Conservation (phyloP, 495 filamentous ascomycete genomes). For the Neurospora sublineolata region DNA sequence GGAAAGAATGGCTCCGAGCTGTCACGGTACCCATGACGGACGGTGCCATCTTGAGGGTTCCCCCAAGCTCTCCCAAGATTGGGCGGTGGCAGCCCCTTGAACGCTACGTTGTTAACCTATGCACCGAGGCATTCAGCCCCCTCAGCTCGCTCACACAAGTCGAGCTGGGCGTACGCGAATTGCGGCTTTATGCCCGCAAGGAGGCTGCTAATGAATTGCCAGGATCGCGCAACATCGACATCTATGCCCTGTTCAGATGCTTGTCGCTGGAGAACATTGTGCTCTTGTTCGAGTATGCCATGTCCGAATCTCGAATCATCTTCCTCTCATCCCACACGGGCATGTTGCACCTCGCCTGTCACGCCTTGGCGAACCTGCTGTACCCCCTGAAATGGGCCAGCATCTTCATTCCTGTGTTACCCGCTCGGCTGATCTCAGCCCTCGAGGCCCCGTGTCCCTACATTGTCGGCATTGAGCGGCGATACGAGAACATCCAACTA, state of each 20-base stretch:
- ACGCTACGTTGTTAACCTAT: conserved; percentile 94
- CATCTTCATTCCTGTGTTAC: conserved; percentile 85
- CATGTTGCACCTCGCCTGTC: conserved; percentile 87
- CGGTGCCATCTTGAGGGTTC: conserved; percentile 69
- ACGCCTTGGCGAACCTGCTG: conserved; percentile 69
- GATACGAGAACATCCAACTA: conserved; percentile 83
- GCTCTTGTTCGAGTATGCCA: conserved; percentile 81
- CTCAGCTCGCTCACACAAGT: conserved; percentile 91
- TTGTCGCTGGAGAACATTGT: conserved; percentile 86
- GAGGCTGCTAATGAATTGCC: conserved; percentile 92
- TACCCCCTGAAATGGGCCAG: conserved; percentile 89
- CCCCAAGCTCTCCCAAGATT: conserved; percentile 77
- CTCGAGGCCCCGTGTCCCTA: conserved; percentile 94
- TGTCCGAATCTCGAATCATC: conserved; percentile 92
- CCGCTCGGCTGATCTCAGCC: conserved; percentile 75
- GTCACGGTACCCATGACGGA: conserved; percentile 90
- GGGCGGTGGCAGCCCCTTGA: conserved; percentile 97
- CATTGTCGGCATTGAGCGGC: conserved; percentile 86
- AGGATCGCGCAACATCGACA: conserved; percentile 79
- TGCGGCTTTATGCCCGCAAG: conserved; percentile 84
- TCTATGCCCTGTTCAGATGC: conserved; percentile 85
- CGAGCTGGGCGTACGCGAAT: conserved; percentile 78
- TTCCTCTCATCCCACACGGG: conserved; percentile 88
- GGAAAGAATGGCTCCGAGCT: conserved; percentile 97
- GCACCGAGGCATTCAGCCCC: conserved; percentile 86